Base-by-base conservation (phyloP, 2,329 filamentous ascomycete species). In the Diaporthe humulicola region DNA sequence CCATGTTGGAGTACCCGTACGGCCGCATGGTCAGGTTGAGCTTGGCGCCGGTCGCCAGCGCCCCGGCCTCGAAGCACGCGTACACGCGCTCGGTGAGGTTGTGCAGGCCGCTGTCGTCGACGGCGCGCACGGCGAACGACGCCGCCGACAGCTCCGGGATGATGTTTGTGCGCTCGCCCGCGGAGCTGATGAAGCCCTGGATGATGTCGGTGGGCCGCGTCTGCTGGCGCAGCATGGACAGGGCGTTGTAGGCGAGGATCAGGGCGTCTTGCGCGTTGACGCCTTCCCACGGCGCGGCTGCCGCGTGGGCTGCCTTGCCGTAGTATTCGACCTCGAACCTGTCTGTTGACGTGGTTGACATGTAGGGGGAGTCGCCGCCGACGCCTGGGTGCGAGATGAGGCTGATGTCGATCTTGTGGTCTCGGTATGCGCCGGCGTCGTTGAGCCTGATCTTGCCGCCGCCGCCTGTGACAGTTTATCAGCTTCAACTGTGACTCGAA, bases 91-190 rank as follows among this genome's bases (percentile, higher is more conserved):
- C 77, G 0, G 77, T 79, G 25, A 80, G 78, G 10, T 76, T 72
- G 14, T 79, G 77, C 0, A 81, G 67, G 2, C 77, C 72, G 8
- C 75, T 71, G 10, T 78, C 75, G 78, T 88, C 83, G 70, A 86
- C 83, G 60, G 85, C 88, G n/a, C 90, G 91, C 78, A 91, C 87
- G 56, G 88, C 88, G 78, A 84, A 91, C 3, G 91, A 93, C 78
- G 88, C 89, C 52, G 87, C 88, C 28, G 90, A 89, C 4, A 92
- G 91, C 52, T 70, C 70, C 22, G 74, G 76, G 19, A 77, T 74
- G n/a, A 78, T 36, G 70, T 78, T 78, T 33, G 71, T 25, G 9
- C 50, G 48, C n/a, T 30, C 38, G 40, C 71, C 71, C 30, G 33
- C 67, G 17, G 25, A 22, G 50, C 38, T 40, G 57, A 74, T 72